Percentiles rank a stretch among this genome's conserved stretches.
These are phyloP conservation scores for Penicillium lagena DNA, from an alignment of 495 filamentous ascomycete species.

Conservation along the genomic window DNA sequence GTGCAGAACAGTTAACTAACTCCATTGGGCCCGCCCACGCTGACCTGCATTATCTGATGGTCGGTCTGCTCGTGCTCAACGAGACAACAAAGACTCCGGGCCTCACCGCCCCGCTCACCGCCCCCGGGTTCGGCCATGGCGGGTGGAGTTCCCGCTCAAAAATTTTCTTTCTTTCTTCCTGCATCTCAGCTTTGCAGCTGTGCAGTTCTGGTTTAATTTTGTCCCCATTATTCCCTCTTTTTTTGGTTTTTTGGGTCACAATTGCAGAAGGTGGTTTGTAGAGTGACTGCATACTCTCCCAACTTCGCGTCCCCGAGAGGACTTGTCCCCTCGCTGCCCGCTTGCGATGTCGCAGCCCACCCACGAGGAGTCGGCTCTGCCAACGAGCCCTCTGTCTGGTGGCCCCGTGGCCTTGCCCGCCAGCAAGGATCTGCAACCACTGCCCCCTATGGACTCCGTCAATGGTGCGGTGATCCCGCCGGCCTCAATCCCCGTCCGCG, in stretches of 20 bases:
- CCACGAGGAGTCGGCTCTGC: conserved; percentile 27
- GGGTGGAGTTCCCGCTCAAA: conserved; percentile 11
- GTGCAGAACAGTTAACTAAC: too few relatives aligned
- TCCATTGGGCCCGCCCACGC: too few relatives aligned
- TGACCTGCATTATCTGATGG: too few relatives aligned
- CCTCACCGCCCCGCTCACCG: too few relatives aligned
- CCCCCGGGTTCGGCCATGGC: neutral
- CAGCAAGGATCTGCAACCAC: conserved; percentile 26
- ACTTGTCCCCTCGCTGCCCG: conserved; percentile 32
- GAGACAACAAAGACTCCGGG: conserved; percentile 5
- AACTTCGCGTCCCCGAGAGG: conserved; percentile 37
- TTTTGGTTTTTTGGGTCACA: neutral
- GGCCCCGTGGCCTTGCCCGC: conserved; percentile 20
- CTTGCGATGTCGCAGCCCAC: conserved; percentile 23
- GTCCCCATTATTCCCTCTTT: neutral
- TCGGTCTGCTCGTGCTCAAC: neutral
- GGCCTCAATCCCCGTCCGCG: conserved; percentile 32
- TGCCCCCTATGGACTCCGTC: conserved; percentile 26
- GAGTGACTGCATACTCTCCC: conserved; percentile 26
- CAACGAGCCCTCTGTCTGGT: conserved; percentile 30
- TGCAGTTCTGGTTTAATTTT: conserved; percentile 1
- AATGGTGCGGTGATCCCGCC: conserved; percentile 44
- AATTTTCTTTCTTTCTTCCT: conserved; percentile 18
- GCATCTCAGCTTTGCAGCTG: conserved; percentile 21
- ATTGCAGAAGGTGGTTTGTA: conserved; percentile 34